phyloP scores from a whole-genome alignment of 2,329 filamentous ascomycete genomes.

The Alternaria consortialis region DNA sequence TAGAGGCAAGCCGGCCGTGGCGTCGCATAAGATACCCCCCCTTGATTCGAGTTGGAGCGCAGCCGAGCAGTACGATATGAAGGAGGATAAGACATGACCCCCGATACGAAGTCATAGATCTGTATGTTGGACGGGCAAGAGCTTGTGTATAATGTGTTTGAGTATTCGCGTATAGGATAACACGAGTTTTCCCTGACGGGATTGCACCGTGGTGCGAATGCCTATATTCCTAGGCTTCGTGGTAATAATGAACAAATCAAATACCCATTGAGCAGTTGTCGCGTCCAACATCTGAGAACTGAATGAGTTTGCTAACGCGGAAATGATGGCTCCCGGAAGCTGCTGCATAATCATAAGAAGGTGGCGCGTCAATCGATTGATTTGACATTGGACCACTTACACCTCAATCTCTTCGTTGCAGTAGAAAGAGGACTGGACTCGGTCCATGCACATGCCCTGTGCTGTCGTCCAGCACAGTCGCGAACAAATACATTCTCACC shows the following conservation, averaged over 20 bases:
- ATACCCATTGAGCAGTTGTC: constrained; percentile 1
- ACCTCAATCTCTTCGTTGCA: neutral
- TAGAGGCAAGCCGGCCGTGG: constrained; percentile 25
- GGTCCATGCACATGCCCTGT: neutral
- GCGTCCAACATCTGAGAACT: neutral
- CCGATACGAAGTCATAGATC: constrained; percentile 13
- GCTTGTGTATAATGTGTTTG: constrained; percentile 43
- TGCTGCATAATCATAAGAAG: neutral
- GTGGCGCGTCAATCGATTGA: neutral
- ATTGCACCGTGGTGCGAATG: constrained; percentile 36
- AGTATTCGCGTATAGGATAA: constrained; percentile 26
- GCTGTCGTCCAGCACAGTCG: neutral
- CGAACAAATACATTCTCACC: neutral
- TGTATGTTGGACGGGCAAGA: constrained; percentile 10
- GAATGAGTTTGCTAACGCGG: neutral
- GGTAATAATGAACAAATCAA: constrained; percentile 44
- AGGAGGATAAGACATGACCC: constrained; percentile 11
- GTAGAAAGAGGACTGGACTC: neutral
- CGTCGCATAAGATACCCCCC: constrained; percentile 27
- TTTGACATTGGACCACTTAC: neutral
- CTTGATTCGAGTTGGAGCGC: constrained; percentile 12
- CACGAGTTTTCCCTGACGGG: constrained; percentile 27
- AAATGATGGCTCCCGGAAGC: neutral
- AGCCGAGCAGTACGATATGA: constrained; percentile 13
- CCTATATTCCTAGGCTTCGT: constrained; percentile 38